Conservation (phyloP, 805 yeast species). For the Monosporozyma aquatica region DNA sequence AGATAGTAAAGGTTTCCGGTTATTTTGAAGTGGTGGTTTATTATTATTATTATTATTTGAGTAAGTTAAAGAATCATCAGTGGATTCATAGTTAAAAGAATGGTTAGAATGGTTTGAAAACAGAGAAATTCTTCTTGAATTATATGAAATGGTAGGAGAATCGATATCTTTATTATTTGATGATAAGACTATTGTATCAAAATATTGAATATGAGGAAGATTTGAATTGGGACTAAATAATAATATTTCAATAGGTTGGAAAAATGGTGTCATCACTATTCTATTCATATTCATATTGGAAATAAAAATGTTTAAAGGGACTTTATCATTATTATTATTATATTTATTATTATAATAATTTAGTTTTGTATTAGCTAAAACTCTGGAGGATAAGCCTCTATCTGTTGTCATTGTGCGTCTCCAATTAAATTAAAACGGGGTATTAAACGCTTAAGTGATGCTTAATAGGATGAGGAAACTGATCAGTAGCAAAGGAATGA, state of each 20-base stretch:
- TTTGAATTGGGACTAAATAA: slow-evolving; percentile 13
- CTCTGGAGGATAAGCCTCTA: not conserved
- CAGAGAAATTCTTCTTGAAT: slow-evolving; percentile 2
- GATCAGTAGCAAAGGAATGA: too few species aligned
- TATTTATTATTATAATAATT: not conserved
- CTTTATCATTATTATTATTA: too few species aligned
- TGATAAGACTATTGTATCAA: not conserved
- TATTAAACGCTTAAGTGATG: too few species aligned
- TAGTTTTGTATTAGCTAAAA: not conserved
- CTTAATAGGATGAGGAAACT: too few species aligned
- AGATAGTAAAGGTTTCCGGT: not conserved
- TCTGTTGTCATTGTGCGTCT: not conserved
- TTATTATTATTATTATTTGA: not conserved
- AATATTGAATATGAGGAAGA: not conserved
- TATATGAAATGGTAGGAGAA: not conserved
- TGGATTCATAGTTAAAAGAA: slow-evolving; percentile 4
- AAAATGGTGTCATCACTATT: not conserved
- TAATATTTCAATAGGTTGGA: not conserved
- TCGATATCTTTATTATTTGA: not conserved
- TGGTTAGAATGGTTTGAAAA: slow-evolving; percentile 4
- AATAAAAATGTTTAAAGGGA: too few species aligned
- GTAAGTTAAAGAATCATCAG: slow-evolving; percentile 2
- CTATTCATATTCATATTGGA: too few species aligned
- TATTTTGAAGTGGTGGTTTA: not conserved
- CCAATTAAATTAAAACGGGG: too few species aligned